Percentiles rank a stretch among this genome's conserved stretches.
Conservation (phyloP, 352 stramenopile species). For the Pythium phragmiticola region DNA sequence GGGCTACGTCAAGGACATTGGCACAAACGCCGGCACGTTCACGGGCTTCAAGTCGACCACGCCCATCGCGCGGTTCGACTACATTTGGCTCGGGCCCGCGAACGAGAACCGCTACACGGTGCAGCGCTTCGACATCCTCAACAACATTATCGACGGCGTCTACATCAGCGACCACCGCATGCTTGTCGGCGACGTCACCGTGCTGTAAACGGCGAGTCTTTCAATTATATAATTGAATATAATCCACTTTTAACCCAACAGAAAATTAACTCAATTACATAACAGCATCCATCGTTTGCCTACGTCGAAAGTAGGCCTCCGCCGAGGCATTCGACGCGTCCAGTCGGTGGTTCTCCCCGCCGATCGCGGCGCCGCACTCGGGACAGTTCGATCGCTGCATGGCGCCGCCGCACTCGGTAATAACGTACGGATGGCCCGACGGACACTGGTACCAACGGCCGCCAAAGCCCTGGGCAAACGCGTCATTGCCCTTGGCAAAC, state of each 20-base stretch:
- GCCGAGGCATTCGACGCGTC: constrained; percentile 5
- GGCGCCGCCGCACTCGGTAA: constrained; percentile 77
- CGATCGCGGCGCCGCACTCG: constrained; percentile 68
- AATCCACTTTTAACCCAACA: too few species aligned
- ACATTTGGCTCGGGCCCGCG: constrained; percentile 19
- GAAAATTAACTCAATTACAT: too few species aligned
- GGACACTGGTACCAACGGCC: constrained; percentile 75
- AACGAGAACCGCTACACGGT: constrained; percentile 14
- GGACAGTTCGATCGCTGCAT: constrained; percentile 64
- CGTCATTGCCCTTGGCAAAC: constrained; percentile 8
- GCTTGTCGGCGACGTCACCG: constrained; percentile 18
- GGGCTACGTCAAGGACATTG: constrained; percentile 13
- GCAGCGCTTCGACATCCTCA: constrained; percentile 18
- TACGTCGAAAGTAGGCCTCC: constrained; percentile 4
- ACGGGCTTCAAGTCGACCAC: constrained; percentile 17
- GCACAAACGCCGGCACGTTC: constrained; percentile 15
- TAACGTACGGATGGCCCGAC: constrained; percentile 83
- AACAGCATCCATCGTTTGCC: not conserved
- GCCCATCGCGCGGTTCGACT: constrained; percentile 8
- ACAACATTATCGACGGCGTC: constrained; percentile 21
- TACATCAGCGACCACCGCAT: constrained; percentile 22
- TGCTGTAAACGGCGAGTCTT: constrained; percentile 7
- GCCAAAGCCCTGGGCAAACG: constrained; percentile 22
- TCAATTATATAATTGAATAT: not conserved
- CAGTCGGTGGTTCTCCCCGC: constrained; percentile 44